Evolutionary conservation across 805 yeast species (phyloP), one percentile per base, ranked within the genome.

Genomic region (Schwanniomyces pseudopolymorphus): DNA sequence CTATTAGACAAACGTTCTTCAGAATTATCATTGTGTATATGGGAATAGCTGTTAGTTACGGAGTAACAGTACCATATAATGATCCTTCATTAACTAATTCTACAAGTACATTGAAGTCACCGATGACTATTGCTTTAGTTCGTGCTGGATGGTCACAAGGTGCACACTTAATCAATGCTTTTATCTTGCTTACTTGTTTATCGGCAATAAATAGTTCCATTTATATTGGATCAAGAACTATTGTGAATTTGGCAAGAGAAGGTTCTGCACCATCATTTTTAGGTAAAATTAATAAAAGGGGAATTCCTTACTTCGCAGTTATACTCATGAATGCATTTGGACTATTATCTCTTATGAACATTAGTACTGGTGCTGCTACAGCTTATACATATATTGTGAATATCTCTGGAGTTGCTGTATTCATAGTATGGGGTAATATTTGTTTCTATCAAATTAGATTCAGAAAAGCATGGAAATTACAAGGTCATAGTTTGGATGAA

Each of bases 171-270:
- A 69, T 82, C 52, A 82, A 83, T 51, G 81, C 89, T 0, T 77
- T 86, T 55, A 77, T 85, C 50, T 66, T 84, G 47, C 58, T 83
- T 11, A 83, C 86, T 2, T 80, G 87, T 55, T 62, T 86, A 37
- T 81, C 87, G 26, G 87, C 91, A 5, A 80, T 84, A 57, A 85
- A 85, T 65, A 76, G 86, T 36, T 79, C 86, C 28, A 80, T 85
- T 43, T 85, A 80, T 61, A 75, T 85, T 61, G 88, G 87, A 9
- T 80, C 88, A 2, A 72, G 91, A 61, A 77, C 89, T 1, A 69
- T 85, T 11, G 79, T 84, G 51, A 81, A 79, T 45, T 74, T 85
- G 74, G 83, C 89, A 4, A 69, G 75, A 49, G 82, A 78, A 45
- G 81, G 83, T 1, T 72, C 74, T 48, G 87, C 86, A 0, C 89